A percentile compares a stretch with the other conserved stretches of the same genome.
These are phyloP conservation scores for Aspergillus saccharolyticus DNA, from an alignment of 495 filamentous ascomycete genomes.

Conservation along the genomic window DNA sequence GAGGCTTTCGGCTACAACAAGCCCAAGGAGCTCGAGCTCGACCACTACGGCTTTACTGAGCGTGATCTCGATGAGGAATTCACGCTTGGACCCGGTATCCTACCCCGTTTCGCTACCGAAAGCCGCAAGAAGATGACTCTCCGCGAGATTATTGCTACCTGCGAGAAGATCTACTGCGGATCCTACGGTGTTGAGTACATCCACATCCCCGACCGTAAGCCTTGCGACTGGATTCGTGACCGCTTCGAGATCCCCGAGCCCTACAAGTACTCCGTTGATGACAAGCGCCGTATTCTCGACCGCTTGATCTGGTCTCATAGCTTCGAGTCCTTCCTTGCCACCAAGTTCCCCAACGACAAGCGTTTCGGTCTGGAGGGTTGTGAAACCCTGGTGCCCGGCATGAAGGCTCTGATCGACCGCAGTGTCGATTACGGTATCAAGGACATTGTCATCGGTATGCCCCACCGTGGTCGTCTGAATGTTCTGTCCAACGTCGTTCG, in stretches of 20 bases:
- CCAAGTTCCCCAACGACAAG: slow-evolving; percentile 99
- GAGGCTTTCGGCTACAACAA: slow-evolving; percentile 82
- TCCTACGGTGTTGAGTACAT: slow-evolving; percentile 97
- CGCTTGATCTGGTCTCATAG: slow-evolving; percentile 96
- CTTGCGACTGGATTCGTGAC: slow-evolving; percentile 96
- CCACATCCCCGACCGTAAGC: slow-evolving; percentile 94
- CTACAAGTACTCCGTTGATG: slow-evolving; percentile 92
- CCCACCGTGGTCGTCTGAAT: slow-evolving; percentile 96
- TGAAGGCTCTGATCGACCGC: slow-evolving; percentile 98
- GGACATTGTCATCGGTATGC: slow-evolving; percentile 99
- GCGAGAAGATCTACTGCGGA: slow-evolving; percentile 94
- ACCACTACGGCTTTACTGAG: slow-evolving; percentile 91
- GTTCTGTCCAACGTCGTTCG: slow-evolving; percentile 97
- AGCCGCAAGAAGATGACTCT: slow-evolving; percentile 92
- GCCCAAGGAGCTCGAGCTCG: slow-evolving; percentile 88
- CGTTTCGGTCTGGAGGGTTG: slow-evolving; percentile 97
- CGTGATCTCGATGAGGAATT: slow-evolving; percentile 93
- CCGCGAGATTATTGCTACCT: slow-evolving; percentile 86
- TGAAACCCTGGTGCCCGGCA: slow-evolving; percentile 92
- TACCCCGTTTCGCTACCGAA: slow-evolving; percentile 86
- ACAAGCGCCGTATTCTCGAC: slow-evolving; percentile 95
- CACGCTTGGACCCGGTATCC: slow-evolving; percentile 86
- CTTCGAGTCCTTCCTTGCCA: slow-evolving; percentile 90
- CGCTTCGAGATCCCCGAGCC: slow-evolving; percentile 89
- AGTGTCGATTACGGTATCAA: slow-evolving; percentile 98